Evolutionary conservation across 805 yeast genomes (phyloP), one percentile per base, ranked within the genome.

Genomic region (Ogataea trehalophila): DNA sequence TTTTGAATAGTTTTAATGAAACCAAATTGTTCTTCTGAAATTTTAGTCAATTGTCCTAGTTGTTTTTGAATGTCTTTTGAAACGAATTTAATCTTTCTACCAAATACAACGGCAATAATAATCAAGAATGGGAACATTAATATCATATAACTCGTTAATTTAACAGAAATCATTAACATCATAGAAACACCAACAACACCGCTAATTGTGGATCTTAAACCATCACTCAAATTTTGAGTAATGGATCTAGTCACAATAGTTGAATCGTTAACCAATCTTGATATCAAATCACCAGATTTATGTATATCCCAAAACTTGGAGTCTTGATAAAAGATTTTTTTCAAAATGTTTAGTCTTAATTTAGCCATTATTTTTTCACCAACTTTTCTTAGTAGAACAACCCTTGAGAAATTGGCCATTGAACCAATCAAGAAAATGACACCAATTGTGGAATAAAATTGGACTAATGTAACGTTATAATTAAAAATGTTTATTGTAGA

Each of bases 301-400:
- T 94, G 90, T 33, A 81, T 81, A 60, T 92, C 98, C 68, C 91
- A 81, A 59, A 92, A 92, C 54, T 86, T 85, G 4, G 95, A 83
- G 64, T 91, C 97, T 62, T 91, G 97, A 41, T 81, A 80, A 47
- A 92, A 73, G 15, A 92, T 79, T 42, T 85, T 87, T 59, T 80
- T 79, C 65, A 89, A 80, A 35, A 92, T 79, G 46, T 87, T 75
- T 9, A 92, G 75, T 57, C 98, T 76, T 52, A 92, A 68, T 49
- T 94, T 76, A 8, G 96, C 92, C 51, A 91, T 95, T 35, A 92
- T 71, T 52, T 87, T 76, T 65, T 92, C 98, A 45, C 97, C 97
- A 13, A 87, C 86, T 2, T 83, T 72, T 54, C 91, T 77, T 60
- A 92, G 70, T 14, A 87, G 67, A 37, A 85, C 75, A n/a, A 86